Evolutionary conservation across 2,329 filamentous ascomycete genomes (phyloP), one percentile per base, ranked within the genome.

Genomic region (Trichoderma atrobrunneum): DNA sequence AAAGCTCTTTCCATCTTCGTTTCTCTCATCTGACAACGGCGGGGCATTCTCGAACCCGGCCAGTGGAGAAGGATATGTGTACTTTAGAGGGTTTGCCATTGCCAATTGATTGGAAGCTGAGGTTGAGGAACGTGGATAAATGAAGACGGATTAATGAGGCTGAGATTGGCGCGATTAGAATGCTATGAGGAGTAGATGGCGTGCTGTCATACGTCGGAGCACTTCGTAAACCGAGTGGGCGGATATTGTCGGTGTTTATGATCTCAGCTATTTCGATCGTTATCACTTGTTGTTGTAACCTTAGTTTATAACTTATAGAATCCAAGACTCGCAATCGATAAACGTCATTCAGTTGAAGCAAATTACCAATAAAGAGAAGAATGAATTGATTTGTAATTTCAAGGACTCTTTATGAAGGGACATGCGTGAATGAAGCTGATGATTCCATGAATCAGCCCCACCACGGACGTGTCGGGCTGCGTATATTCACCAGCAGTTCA

Each of bases 1-100:
- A 76, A 89, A 88, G 64, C 92, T 94, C 83, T 97, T 97, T 62
- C 93, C 93, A 79, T 97, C 93, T 48, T 87, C 88, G 61, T 86
- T 85, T 74, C 82, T 86, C 75, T 92, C 90, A 63, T 86, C 81
- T 8, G 89, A 80, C 7, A 92, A 80, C 28, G 89, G 85, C 30
- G 85, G 81, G n/a, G 86, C 85, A 64, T 85, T 80, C 76, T 89
- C 85, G 77, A 87, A 91, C 24, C 88, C 89, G 30, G 83, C 80
- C 2, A 91, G 80, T 24, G 68, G 72, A 16, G 68, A 61, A 51
- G 67, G 6, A 30, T 71, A 73, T 7, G 36, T 57, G 72, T 73
- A 73, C 28, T 59, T 30, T 4, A 65, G n/a, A 3, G 51, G 71
- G 34, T 72, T 71, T 6, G 71, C 66, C 71, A 72, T 72, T 59